A percentile compares a stretch with the other conserved stretches of the same genome.
Conservation (phyloP, 2,329 filamentous ascomycete genomes). For the Aspergillus sp. region DNA sequence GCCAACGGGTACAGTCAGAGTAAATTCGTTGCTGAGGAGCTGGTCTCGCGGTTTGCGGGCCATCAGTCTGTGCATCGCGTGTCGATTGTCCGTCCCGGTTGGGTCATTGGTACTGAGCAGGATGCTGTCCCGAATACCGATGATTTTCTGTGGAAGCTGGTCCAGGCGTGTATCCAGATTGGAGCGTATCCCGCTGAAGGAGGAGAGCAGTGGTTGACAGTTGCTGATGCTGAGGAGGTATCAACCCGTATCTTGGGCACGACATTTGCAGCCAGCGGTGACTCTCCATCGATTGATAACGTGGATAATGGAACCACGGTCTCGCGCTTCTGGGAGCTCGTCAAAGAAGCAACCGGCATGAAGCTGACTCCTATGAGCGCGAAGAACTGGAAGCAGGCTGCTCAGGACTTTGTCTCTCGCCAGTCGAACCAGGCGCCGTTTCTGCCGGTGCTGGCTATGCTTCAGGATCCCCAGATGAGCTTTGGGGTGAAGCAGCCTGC, state of each 20-base stretch:
- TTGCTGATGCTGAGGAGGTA: background rate
- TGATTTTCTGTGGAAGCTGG: background rate
- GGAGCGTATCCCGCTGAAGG: background rate
- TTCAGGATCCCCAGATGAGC: background rate
- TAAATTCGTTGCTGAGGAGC: constrained; percentile 1
- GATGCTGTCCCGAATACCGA: background rate
- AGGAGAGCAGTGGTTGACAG: background rate
- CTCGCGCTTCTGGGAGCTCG: background rate
- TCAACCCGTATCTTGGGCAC: background rate
- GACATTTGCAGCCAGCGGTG: background rate
- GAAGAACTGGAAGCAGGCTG: background rate
- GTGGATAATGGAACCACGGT: background rate
- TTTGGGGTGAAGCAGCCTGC: background rate
- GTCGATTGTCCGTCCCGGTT: background rate
- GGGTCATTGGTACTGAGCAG: background rate
- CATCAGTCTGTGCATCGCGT: background rate
- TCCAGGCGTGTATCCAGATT: background rate
- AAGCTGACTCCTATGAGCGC: background rate
- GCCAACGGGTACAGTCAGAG: constrained; percentile 1
- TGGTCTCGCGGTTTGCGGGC: background rate
- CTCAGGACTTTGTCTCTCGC: background rate
- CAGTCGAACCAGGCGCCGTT: background rate
- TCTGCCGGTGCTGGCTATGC: background rate
- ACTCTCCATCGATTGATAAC: background rate
- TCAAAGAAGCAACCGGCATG: background rate